These are phyloP conservation scores for Salisapilia sapeloensis DNA, from an alignment of 352 stramenopile species.

Conservation along the genomic window DNA sequence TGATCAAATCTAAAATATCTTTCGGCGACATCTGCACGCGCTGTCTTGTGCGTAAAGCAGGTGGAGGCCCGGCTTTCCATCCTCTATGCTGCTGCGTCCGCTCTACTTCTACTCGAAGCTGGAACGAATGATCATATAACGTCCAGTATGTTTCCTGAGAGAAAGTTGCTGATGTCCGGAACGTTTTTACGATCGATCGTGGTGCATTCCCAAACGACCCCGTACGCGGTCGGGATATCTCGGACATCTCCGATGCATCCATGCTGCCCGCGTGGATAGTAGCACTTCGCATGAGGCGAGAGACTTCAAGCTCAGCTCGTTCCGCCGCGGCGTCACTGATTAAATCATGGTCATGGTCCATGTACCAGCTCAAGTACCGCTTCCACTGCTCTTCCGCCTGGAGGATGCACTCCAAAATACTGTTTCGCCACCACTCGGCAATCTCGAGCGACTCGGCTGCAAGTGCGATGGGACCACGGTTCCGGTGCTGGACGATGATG, in stretches of 20 bases:
- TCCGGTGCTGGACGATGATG: constrained; percentile 53
- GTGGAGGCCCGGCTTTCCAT: constrained; percentile 11
- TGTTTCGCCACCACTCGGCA: constrained; percentile 73
- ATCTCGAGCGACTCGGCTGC: constrained; percentile 71
- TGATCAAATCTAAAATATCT: constrained; percentile 64
- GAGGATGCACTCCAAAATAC: constrained; percentile 68
- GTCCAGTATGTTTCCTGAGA: constrained; percentile 62
- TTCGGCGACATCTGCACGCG: constrained; percentile 45
- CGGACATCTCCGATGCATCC: not conserved
- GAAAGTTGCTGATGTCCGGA: constrained; percentile 59
- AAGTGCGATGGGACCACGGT: constrained; percentile 51
- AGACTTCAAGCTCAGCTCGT: no score
- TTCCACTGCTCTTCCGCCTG: constrained; percentile 78
- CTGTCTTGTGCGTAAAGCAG: constrained; percentile 49
- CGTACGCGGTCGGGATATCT: constrained; percentile 10
- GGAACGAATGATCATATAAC: constrained; percentile 55
- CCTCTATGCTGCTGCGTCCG: constrained; percentile 20
- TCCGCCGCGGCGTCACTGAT: no score
- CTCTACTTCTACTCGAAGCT: constrained; percentile 54
- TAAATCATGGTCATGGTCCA: constrained; percentile 52
- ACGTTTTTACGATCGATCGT: constrained; percentile 62
- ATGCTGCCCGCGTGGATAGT: not conserved
- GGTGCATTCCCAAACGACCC: constrained; percentile 57
- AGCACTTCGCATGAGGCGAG: not conserved
- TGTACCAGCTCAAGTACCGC: constrained; percentile 75